These are phyloP conservation scores for Annona squamosa DNA, from an alignment of 164 flowering plant genomes.

Conservation along the genomic window DNA sequence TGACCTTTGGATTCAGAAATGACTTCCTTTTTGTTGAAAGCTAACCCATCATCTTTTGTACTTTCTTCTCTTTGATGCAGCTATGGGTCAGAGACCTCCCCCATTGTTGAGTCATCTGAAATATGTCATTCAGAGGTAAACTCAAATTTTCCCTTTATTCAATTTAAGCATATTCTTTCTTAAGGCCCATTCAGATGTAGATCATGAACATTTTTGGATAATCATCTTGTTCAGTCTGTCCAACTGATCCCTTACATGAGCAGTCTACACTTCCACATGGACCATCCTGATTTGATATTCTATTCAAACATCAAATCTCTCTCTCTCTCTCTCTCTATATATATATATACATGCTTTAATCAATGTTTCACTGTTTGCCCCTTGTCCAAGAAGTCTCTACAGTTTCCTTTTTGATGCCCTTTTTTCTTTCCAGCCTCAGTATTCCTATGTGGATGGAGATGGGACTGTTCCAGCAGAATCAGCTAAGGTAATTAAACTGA, in stretches of 20 bases:
- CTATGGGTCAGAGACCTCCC: constrained; percentile 68
- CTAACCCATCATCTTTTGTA: neutral
- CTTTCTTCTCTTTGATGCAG: constrained; percentile 32
- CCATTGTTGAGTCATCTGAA: constrained; percentile 57
- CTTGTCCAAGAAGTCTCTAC: neutral
- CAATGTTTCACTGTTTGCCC: neutral
- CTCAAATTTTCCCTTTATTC: constrained; percentile 5
- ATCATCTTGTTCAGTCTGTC: neutral
- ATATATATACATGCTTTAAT: no score
- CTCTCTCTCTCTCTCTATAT: neutral
- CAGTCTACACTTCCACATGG: neutral
- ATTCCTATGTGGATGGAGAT: constrained; percentile 86
- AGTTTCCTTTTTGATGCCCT: neutral
- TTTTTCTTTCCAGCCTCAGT: constrained; percentile 51
- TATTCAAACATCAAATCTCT: neutral
- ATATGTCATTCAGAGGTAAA: constrained; percentile 69
- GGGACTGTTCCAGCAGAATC: constrained; percentile 89
- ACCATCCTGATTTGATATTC: neutral
- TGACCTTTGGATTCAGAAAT: neutral
- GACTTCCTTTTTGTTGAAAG: neutral
- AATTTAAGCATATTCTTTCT: neutral
- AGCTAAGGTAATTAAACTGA: constrained; percentile 41
- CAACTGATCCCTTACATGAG: neutral
- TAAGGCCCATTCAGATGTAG: neutral
- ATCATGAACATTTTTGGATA: no score